Evolutionary conservation across 495 filamentous ascomycete species (phyloP).

Genomic region (Thermothielavioides terrestris): DNA sequence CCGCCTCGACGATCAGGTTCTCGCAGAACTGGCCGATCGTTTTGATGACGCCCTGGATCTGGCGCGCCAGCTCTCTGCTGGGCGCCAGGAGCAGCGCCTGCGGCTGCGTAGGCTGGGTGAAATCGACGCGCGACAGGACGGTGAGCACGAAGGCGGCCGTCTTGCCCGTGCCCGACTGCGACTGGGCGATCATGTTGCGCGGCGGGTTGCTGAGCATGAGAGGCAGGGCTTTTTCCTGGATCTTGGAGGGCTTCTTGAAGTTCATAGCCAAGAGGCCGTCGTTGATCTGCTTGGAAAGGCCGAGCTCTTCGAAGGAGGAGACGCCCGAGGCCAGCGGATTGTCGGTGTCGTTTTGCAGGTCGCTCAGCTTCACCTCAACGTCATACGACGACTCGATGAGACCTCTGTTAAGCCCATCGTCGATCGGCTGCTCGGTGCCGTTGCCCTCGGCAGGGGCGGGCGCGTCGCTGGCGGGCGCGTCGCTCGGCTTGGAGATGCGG

Average conservation of each 20-base stretch:
- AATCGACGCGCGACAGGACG: slow-evolving; percentile 74
- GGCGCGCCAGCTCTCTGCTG: slow-evolving; percentile 87
- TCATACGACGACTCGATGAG: slow-evolving; percentile 69
- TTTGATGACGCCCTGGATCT: slow-evolving; percentile 77
- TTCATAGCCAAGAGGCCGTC: slow-evolving; percentile 65
- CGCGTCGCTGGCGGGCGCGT: slow-evolving; percentile 13
- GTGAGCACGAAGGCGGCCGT: slow-evolving; percentile 94
- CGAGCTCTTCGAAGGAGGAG: slow-evolving; percentile 76
- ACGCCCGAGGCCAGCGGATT: slow-evolving; percentile 74
- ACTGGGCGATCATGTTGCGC: slow-evolving; percentile 90
- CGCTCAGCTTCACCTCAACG: slow-evolving; percentile 81
- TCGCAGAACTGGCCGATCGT: slow-evolving; percentile 75
- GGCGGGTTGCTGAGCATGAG: slow-evolving; percentile 77
- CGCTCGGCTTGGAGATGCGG: slow-evolving; percentile 46
- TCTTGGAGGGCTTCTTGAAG: slow-evolving; percentile 92
- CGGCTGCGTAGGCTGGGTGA: slow-evolving; percentile 53
- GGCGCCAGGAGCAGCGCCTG: slow-evolving; percentile 88
- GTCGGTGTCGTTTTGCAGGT: slow-evolving; percentile 76
- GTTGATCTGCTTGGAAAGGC: slow-evolving; percentile 49
- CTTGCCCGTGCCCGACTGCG: slow-evolving; percentile 97
- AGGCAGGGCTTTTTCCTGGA: slow-evolving; percentile 88
- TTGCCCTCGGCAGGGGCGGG: slow-evolving; percentile 13
- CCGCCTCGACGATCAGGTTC: slow-evolving; percentile 60
- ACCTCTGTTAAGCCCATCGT: slow-evolving; percentile 30
- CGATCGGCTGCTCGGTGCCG: slow-evolving; percentile 45